Percentiles rank a stretch among this genome's conserved stretches.
phyloP scores from a whole-genome alignment of 2,329 filamentous ascomycete species.

The Curvularia verruculosa region DNA sequence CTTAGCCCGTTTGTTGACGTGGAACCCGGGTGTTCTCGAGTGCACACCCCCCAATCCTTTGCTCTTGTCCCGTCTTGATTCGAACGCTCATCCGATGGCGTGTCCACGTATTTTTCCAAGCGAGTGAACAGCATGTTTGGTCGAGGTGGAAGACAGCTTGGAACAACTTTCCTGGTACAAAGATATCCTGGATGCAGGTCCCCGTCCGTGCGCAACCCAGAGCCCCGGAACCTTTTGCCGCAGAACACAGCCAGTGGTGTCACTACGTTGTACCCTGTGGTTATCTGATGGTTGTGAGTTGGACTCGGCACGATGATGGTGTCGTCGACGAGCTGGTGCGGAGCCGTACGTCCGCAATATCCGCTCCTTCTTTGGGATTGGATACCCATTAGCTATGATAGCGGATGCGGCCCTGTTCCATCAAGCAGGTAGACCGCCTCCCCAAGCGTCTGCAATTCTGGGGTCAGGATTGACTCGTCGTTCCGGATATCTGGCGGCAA shows the following conservation, averaged over 20 bases:
- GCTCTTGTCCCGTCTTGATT: slow-evolving; percentile 6
- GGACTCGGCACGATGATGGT: slow-evolving; percentile 16
- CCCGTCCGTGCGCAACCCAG: slow-evolving; percentile 21
- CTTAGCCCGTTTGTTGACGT: slow-evolving; percentile 10
- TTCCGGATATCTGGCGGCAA: slow-evolving; percentile 8
- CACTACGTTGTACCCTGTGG: slow-evolving; percentile 18
- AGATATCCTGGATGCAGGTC: slow-evolving; percentile 28
- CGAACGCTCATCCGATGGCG: background rate
- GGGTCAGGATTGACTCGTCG: slow-evolving; percentile 14
- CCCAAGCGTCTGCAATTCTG: slow-evolving; percentile 13
- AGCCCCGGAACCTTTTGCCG: slow-evolving; percentile 8
- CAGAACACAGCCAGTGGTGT: slow-evolving; percentile 18
- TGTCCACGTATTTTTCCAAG: slow-evolving; percentile 11
- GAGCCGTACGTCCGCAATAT: slow-evolving; percentile 29
- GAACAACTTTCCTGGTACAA: slow-evolving; percentile 8
- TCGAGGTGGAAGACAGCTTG: background rate
- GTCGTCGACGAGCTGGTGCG: slow-evolving; percentile 18
- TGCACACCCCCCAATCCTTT: background rate
- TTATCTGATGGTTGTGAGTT: slow-evolving; percentile 25
- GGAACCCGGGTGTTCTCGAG: slow-evolving; percentile 7
- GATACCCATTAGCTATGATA: slow-evolving; percentile 18
- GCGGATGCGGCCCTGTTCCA: slow-evolving; percentile 28
- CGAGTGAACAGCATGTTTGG: background rate
- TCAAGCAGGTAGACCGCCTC: slow-evolving; percentile 30
- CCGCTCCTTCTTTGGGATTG: slow-evolving; percentile 27